These are phyloP conservation scores for Saprolegnia diclina DNA, from an alignment of 352 stramenopile species.

Conservation along the genomic window DNA sequence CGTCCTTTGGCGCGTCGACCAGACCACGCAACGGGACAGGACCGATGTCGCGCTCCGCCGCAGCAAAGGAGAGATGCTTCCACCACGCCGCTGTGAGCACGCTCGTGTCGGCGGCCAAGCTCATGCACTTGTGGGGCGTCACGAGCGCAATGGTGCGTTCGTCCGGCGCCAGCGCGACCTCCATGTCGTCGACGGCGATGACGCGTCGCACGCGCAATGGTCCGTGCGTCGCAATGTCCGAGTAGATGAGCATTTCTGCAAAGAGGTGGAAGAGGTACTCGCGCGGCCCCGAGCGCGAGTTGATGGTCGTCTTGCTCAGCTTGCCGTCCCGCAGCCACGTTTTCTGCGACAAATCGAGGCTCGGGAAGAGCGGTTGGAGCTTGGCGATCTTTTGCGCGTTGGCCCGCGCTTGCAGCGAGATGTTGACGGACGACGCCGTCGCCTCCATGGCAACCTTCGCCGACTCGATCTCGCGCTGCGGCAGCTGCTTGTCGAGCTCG, in stretches of 20 bases:
- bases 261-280: background rate
- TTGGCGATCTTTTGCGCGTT: background rate
- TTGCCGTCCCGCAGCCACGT: background rate
- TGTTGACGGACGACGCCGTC: background rate
- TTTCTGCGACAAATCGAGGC: background rate
- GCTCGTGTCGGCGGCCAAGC: background rate
- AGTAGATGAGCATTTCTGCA: background rate
- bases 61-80: background rate
- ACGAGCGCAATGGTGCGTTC: background rate
- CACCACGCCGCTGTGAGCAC: background rate
- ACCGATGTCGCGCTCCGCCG: background rate
- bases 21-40: background rate
- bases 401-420: background rate
- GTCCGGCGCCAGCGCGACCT: background rate
- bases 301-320: background rate
- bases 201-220: background rate
- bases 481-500: background rate
- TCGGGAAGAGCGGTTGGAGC: background rate
- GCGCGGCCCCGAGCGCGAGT: background rate
- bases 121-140: background rate
- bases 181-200: background rate
- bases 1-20: background rate
- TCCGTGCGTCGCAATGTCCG: background rate
- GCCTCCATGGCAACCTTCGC: background rate
- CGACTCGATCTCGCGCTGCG: background rate